These are phyloP conservation scores for Ottelia alismoides DNA, from an alignment of 106 monocot genomes.

Conservation along the genomic window DNA sequence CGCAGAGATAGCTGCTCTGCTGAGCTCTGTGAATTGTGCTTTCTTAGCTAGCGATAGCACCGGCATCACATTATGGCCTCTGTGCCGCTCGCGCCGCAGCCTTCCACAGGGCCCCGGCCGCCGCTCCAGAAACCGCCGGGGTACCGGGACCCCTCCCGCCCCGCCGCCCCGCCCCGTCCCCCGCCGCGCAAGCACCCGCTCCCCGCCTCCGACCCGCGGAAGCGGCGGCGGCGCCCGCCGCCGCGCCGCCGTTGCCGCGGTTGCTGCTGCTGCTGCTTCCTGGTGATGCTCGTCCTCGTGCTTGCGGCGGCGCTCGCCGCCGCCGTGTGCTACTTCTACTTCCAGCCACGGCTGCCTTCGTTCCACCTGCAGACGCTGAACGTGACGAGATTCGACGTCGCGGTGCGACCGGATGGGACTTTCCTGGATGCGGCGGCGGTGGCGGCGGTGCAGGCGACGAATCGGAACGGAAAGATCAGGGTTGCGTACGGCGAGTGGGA, in stretches of 20 bases:
- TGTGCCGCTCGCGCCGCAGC: too few relatives aligned
- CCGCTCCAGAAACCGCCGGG: constrained; percentile 12
- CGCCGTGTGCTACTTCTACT: constrained; percentile 41
- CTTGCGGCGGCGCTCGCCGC: constrained; percentile 27
- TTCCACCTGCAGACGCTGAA: constrained; percentile 36
- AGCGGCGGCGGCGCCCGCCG: background rate
- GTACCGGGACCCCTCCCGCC: constrained; percentile 2
- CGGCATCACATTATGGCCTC: too few relatives aligned
- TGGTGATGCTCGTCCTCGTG: constrained; percentile 16
- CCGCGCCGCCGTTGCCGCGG: constrained; percentile 5
- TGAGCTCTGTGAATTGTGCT: too few relatives aligned
- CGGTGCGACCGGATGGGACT: constrained; percentile 20
- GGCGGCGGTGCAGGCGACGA: constrained; percentile 22
- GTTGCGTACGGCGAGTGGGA: constrained; percentile 10
- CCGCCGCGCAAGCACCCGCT: background rate
- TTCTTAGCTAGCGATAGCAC: too few relatives aligned
- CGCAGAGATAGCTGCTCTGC: too few relatives aligned
- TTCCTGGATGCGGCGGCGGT: constrained; percentile 24
- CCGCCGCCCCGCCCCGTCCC: background rate
- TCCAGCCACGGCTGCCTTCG: constrained; percentile 36
- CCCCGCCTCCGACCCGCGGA: background rate
- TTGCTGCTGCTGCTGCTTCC: constrained; percentile 31
- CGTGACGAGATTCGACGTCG: constrained; percentile 12
- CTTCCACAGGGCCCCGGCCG: too few relatives aligned
- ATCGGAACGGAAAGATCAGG: constrained; percentile 42